These are phyloP conservation scores for Scolecobasidium constrictum DNA, from an alignment of 2,329 filamentous ascomycete genomes.

Conservation along the genomic window DNA sequence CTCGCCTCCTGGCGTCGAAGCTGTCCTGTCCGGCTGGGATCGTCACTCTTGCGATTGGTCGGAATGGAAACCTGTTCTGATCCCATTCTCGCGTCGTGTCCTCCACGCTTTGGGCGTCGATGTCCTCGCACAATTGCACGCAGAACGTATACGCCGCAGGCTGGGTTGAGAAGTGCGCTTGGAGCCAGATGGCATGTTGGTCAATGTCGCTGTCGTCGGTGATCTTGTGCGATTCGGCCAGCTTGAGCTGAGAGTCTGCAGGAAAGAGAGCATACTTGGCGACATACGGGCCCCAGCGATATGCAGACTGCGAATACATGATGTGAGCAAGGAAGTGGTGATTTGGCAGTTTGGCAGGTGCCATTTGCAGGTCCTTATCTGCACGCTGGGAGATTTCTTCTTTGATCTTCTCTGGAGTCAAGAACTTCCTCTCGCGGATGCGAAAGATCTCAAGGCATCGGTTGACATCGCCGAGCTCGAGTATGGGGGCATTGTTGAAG, in stretches of 20 bases:
- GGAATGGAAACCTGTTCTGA: conserved; percentile 35
- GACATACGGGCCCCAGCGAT: conserved; percentile 37
- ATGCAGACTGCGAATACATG: conserved; percentile 37
- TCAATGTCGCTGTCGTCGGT: conserved; percentile 14
- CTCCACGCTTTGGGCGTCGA: conserved; percentile 36
- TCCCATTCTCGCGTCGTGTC: conserved; percentile 35
- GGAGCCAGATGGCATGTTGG: conserved; percentile 21
- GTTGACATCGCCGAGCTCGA: conserved; percentile 36
- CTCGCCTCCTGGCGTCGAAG: conserved; percentile 28
- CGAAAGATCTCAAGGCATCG: conserved; percentile 34
- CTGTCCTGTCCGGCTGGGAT: conserved; percentile 32
- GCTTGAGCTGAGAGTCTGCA: conserved; percentile 27
- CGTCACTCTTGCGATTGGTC: conserved; percentile 31
- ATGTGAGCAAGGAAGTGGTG: conserved; percentile 27
- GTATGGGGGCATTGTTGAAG: conserved; percentile 37
- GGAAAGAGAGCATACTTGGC: conserved; percentile 38
- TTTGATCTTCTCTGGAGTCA: conserved; percentile 27
- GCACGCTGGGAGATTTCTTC: conserved; percentile 28
- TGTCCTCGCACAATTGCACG: conserved; percentile 35
- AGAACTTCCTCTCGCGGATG: conserved; percentile 28
- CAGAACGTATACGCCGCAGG: conserved; percentile 34
- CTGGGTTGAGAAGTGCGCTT: conserved; percentile 27
- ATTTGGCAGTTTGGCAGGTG: conserved; percentile 28
- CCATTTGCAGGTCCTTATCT: conserved; percentile 29
- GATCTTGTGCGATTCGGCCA: conserved; percentile 26